Conservation (phyloP, 192 early-diverging fungal species). For the Coemansia sp. region DNA sequence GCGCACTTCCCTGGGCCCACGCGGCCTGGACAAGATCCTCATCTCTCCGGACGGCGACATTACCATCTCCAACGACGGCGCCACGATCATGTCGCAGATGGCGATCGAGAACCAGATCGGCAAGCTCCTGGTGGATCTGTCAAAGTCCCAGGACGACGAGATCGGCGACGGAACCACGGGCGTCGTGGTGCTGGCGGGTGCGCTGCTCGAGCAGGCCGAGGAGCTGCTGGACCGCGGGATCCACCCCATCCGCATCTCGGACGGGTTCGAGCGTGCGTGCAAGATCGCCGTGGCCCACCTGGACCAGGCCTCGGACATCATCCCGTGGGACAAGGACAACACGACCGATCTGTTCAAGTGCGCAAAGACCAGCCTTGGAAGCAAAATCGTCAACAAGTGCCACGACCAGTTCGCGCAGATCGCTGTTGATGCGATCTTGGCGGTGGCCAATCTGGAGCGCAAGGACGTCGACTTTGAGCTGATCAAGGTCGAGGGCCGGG, state of each 20-base stretch:
- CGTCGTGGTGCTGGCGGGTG: conserved; percentile 98
- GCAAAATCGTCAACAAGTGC: conserved; percentile 98
- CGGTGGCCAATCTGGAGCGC: conserved; percentile 96
- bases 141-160: conserved; percentile 98
- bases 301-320: conserved; percentile 85
- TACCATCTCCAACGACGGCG: conserved; percentile 98
- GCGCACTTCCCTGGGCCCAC: conserved; percentile 96
- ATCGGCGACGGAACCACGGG: conserved; percentile 99
- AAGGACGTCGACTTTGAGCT: conserved; percentile 99
- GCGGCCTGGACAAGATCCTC: conserved; percentile 98
- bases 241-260: conserved; percentile 98
- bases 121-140: conserved; percentile 94
- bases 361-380: conserved; percentile 95
- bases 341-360: conserved; percentile 83
- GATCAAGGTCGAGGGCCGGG: conserved; percentile 99
- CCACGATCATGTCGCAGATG: conserved; percentile 97
- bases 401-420: conserved; percentile 98
- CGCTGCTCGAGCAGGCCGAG: conserved; percentile 95
- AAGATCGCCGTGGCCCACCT: conserved; percentile 86
- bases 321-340: conserved; percentile 78
- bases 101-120: conserved; percentile 99
- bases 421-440: conserved; percentile 95
- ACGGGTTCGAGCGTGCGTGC: conserved; percentile 98
- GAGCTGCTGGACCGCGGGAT: conserved; percentile 90
- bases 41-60: conserved; percentile 99